Conservation (phyloP, 2,329 filamentous ascomycete species). For the Decorospora gaudefroyi region DNA sequence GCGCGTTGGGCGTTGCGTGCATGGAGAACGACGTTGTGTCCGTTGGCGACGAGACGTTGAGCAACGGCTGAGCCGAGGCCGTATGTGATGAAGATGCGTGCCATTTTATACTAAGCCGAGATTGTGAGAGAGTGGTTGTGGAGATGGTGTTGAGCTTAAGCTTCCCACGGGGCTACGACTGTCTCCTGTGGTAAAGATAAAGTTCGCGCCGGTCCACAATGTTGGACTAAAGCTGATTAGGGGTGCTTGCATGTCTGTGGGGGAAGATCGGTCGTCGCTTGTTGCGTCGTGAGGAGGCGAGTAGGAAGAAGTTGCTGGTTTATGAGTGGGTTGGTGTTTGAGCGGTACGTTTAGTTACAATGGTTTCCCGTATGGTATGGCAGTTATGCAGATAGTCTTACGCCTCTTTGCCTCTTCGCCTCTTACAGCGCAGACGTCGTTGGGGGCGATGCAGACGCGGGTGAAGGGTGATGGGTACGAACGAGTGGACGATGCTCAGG, state of each 20-base stretch:
- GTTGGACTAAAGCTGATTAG: too few relatives aligned
- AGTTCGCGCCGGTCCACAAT: too few relatives aligned
- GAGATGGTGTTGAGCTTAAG: neutral
- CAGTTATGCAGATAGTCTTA: too few relatives aligned
- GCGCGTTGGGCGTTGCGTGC: slow-evolving; percentile 61
- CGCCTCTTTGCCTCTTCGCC: too few relatives aligned
- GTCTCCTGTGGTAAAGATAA: too few relatives aligned
- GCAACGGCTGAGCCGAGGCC: slow-evolving; percentile 60
- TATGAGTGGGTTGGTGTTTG: slow-evolving; percentile 13
- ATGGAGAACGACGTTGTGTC: slow-evolving; percentile 62
- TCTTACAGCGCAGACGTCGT: too few relatives aligned
- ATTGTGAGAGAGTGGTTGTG: too few relatives aligned
- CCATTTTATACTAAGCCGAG: too few relatives aligned
- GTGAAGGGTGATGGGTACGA: slow-evolving; percentile 6
- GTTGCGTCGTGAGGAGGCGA: neutral
- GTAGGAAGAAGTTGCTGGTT: slow-evolving; percentile 1
- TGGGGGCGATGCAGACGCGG: too few relatives aligned
- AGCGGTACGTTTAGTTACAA: too few relatives aligned
- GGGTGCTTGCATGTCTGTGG: slow-evolving; percentile 2
- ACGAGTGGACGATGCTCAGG: slow-evolving; percentile 5
- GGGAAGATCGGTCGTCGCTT: slow-evolving; percentile 8
- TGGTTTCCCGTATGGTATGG: too few relatives aligned
- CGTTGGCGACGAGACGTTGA: slow-evolving; percentile 55
- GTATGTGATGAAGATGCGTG: slow-evolving; percentile 60
- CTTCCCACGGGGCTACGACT: too few relatives aligned